Evolutionary conservation across 2,329 filamentous ascomycete genomes (phyloP), one percentile per base, ranked within the genome.

Genomic region (Ophiostoma himal-ulmi): DNA sequence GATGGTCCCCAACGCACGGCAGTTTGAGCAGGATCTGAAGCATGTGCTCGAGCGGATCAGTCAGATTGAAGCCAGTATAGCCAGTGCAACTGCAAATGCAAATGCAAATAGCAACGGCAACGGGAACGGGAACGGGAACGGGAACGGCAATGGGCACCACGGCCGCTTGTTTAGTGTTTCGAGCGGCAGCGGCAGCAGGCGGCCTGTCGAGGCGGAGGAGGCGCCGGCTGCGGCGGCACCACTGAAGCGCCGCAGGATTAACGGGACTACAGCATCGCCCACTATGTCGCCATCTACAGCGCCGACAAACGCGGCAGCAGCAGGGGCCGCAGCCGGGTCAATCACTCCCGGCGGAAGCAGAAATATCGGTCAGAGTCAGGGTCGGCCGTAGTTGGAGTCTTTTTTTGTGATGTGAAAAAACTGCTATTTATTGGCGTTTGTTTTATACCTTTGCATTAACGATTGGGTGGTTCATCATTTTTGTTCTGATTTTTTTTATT

Each of bases 1-100:
- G 2, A 34, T 79, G 1, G 77, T 76, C 34, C 77, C 78, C 1
- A 74, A 70, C 13, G 10, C 65, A 17, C 72, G 70, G 5, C 74
- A 74, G 48, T 17, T 73, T 22, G 71, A 72, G 62, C 70, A 75
- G 6, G 73, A 74, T 26, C 8, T 75, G 1, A 22, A 37, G 8
- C 10, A 8, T 20, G 62, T 65, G 34, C 17, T 65, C 36, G 62
- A 65, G 36, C 20, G 36, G 8, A 11, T 65, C 20, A 22, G 20
- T 8, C 17, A 39, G 20, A 17, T 65, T 3, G 62, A 65, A 20
- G 11, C 20, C 36, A 65, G 17, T 6, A 8, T 65, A 10, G 10
- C 11, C 34, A 39, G 20, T 22, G 26, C 36, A 5, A 4, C 17
- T 34, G 1, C 30, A 30, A 62, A 17, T 14, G 30, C 30, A 30